phyloP scores from a whole-genome alignment of 176 grass and related monocot genomes.

The Oryza longistaminata region DNA sequence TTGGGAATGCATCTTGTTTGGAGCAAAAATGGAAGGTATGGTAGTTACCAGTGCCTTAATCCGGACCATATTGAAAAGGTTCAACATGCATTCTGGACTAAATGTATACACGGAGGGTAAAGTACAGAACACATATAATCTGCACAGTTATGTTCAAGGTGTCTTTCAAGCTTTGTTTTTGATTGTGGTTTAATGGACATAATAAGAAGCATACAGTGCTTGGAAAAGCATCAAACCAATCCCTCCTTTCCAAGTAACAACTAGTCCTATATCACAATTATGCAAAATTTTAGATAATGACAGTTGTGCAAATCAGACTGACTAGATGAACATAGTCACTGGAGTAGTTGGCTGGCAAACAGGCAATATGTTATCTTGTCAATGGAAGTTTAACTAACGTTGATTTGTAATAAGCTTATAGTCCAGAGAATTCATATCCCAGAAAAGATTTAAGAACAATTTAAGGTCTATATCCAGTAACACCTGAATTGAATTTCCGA shows the following conservation, averaged over 20 bases:
- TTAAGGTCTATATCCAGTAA: too few species aligned
- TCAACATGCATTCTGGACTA: neutral
- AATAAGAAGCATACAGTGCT: neutral
- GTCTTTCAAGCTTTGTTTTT: neutral
- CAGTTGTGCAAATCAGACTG: too few species aligned
- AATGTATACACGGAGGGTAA: neutral
- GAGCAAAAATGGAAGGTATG: neutral
- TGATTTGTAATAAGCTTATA: too few species aligned
- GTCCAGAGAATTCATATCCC: too few species aligned
- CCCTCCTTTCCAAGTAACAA: neutral
- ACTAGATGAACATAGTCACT: too few species aligned
- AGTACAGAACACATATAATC: neutral
- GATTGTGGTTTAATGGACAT: neutral
- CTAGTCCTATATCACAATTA: neutral
- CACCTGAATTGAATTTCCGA: too few species aligned
- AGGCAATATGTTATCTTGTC: too few species aligned
- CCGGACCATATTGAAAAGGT: too few species aligned
- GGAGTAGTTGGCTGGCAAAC: too few species aligned
- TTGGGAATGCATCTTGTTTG: neutral
- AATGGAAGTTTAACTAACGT: too few species aligned
- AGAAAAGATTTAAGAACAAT: too few species aligned
- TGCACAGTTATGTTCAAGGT: neutral
- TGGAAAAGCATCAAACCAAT: neutral
- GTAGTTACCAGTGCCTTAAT: neutral
- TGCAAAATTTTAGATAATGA: neutral